Percentiles rank a stretch among this genome's conserved stretches.
phyloP scores from a whole-genome alignment of 2,329 filamentous ascomycete species.

The Didymella exigua region DNA sequence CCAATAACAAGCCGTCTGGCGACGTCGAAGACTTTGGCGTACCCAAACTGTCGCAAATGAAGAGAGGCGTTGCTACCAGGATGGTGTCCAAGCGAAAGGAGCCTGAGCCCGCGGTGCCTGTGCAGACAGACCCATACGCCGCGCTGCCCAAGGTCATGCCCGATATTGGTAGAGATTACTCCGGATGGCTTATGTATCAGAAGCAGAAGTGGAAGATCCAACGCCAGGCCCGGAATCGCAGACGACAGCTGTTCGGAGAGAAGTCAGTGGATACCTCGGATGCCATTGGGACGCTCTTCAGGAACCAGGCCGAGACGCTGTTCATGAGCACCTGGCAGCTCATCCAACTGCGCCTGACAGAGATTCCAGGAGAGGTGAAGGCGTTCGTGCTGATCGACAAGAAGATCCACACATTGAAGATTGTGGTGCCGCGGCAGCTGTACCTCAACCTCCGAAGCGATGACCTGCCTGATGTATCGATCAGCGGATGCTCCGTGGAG shows the following conservation, averaged over 20 bases:
- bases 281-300: conserved; percentile 74
- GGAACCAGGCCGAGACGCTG: conserved; percentile 86
- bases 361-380: conserved; percentile 82
- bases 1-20: conserved; percentile 60
- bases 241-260: conserved; percentile 92
- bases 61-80: conserved; percentile 51
- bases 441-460: conserved; percentile 90
- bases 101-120: conserved; percentile 54
- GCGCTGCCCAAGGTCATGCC: conserved; percentile 84
- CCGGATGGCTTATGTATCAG: conserved; percentile 87
- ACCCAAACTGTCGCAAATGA: conserved; percentile 57
- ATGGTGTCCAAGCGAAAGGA: conserved; percentile 57
- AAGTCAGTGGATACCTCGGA: conserved; percentile 66
- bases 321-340: conserved; percentile 97
- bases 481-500: conserved; percentile 85
- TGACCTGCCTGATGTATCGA: conserved; percentile 85
- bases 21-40: conserved; percentile 83
- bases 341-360: conserved; percentile 81
- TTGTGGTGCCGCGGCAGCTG: conserved; percentile 86
- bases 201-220: conserved; percentile 99
- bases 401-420: conserved; percentile 85
- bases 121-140: conserved; percentile 77
- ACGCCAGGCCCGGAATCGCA: conserved; percentile 81
- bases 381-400: conserved; percentile 92
- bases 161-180: conserved; percentile 81